Percentiles rank a stretch among this genome's conserved stretches.
Conservation (phyloP, 1,284 basidiomycete genomes). For the Rhodotorula glutinis region DNA sequence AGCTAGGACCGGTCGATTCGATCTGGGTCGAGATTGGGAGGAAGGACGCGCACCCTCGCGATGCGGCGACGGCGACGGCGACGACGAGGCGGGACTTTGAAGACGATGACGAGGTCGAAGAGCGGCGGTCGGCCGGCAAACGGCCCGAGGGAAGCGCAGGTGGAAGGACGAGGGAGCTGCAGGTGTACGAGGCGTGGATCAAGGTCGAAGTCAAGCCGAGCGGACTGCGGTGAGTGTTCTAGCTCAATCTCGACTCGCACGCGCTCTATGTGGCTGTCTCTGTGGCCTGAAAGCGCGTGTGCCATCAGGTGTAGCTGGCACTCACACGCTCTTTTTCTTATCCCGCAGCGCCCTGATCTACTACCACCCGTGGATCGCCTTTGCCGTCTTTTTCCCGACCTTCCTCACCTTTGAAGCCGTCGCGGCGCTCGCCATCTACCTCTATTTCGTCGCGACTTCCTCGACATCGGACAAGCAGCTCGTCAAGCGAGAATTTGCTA, state of each 20-base stretch:
- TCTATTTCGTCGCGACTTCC: not conserved
- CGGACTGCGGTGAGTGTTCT: conserved; percentile 7
- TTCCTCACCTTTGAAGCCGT: conserved; percentile 12
- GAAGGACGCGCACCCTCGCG: conserved; percentile 5
- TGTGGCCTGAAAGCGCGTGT: too few relatives aligned
- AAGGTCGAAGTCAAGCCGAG: conserved; percentile 1
- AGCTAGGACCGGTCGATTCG: not conserved
- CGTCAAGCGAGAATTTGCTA: not conserved
- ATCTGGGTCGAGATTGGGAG: conserved; percentile 7
- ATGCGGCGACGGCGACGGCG: not conserved
- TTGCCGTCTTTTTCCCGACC: conserved; percentile 11
- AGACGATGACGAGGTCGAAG: not conserved
- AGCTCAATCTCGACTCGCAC: not conserved
- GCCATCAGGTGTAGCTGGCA: not conserved
- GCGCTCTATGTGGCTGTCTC: too few relatives aligned
- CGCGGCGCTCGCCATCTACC: conserved; percentile 8
- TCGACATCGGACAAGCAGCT: not conserved
- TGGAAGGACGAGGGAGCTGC: conserved; percentile 6
- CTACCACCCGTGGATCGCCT: conserved; percentile 7
- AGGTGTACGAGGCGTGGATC: conserved; percentile 17
- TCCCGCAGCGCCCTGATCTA: conserved; percentile 6
- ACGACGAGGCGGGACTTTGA: too few relatives aligned
- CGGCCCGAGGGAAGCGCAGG: too few relatives aligned
- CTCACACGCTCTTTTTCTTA: too few relatives aligned
- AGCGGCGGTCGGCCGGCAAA: too few relatives aligned